Conservation (phyloP, 116 monocot species). For the Trichopus zeylanicus region DNA sequence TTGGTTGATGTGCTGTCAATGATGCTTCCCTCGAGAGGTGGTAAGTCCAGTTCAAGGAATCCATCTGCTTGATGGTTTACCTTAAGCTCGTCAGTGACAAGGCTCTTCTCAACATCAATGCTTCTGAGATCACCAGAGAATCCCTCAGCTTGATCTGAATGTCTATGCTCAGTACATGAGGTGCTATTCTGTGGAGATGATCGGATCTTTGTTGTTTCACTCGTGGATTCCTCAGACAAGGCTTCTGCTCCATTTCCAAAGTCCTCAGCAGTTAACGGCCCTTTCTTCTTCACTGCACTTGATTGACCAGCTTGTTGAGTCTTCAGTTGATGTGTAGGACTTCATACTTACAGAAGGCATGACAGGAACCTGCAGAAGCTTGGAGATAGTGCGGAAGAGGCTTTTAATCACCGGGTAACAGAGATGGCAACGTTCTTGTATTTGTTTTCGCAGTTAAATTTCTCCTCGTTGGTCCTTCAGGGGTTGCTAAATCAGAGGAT, state of each 20-base stretch:
- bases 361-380: conserved; percentile 29
- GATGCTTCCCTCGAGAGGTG: neutral
- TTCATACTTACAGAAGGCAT: conserved; percentile 52
- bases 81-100: neutral
- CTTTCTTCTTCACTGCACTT: conserved; percentile 11
- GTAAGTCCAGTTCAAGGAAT: neutral
- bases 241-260: neutral
- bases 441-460: conserved; percentile 1
- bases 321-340: neutral
- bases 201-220: neutral
- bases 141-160: conserved; percentile 1
- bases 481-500: neutral
- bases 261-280: neutral
- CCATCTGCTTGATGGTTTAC: neutral
- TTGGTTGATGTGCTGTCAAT: neutral
- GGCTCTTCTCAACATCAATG: neutral
- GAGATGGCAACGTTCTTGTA: conserved; percentile 3
- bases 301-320: neutral
- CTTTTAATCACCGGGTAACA: conserved; percentile 9
- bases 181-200: neutral
- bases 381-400: conserved; percentile 25
- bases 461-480: neutral
- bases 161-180: neutral
- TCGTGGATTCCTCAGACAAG: neutral
- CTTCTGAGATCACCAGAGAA: neutral